phyloP scores from a whole-genome alignment of 352 stramenopile species.

The Phytophthora citricola region DNA sequence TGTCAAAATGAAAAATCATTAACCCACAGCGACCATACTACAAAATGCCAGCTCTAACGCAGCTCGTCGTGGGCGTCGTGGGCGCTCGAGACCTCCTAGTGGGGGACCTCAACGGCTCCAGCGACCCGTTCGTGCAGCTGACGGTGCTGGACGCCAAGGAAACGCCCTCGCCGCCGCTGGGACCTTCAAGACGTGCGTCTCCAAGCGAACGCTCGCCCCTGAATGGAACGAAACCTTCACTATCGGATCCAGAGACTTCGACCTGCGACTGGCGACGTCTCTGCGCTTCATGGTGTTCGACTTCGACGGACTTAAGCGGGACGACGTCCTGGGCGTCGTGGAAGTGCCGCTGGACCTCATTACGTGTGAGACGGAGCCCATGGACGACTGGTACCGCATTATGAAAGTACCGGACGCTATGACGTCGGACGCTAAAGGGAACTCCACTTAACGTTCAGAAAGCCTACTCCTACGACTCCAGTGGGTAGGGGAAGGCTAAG shows the following conservation, averaged over 20 bases:
- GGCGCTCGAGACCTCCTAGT: conserved; percentile 67
- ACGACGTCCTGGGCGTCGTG: conserved; percentile 74
- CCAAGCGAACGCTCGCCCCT: conserved; percentile 57
- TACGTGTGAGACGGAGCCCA: conserved; percentile 30
- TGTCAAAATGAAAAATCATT: too few species aligned
- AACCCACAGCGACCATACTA: conserved; percentile 1
- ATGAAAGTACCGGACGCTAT: conserved; percentile 52
- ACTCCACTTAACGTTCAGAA: conserved; percentile 54
- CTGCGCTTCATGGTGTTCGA: conserved; percentile 66
- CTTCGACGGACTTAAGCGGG: conserved; percentile 64
- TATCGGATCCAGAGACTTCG: conserved; percentile 52
- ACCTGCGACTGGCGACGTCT: conserved; percentile 68
- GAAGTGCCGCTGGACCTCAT: conserved; percentile 69
- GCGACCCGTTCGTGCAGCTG: conserved; percentile 74
- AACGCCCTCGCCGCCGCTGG: conserved; percentile 45
- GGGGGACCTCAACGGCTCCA: conserved; percentile 73
- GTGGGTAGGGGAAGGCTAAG: conserved; percentile 21
- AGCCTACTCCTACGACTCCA: conserved; percentile 4
- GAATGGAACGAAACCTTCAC: conserved; percentile 58
- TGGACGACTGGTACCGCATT: conserved; percentile 60
- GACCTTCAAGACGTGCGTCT: conserved; percentile 54
- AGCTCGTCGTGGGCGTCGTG: conserved; percentile 57
- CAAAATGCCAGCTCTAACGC: conserved; percentile 25
- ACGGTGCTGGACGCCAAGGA: conserved; percentile 58
- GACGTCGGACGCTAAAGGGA: conserved; percentile 62